Evolutionary conservation across 352 stramenopile genomes (phyloP).

Genomic region (Phytophthora capsici): DNA sequence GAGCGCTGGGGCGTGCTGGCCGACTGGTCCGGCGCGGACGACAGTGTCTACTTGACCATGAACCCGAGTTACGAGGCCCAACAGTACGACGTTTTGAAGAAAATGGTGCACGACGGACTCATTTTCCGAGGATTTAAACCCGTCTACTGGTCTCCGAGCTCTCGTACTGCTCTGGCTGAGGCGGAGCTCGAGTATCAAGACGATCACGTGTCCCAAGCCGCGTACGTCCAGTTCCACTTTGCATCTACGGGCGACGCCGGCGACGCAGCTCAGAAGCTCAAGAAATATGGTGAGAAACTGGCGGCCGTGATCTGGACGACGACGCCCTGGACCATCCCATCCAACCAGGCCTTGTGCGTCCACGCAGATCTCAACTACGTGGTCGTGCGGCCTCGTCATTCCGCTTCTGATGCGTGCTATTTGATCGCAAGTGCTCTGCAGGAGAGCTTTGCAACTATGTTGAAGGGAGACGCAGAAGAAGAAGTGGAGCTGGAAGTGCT

Average conservation of each 20-base stretch:
- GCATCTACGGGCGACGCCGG: slow-evolving; percentile 36
- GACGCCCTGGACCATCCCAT: slow-evolving; percentile 98
- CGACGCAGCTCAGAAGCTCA: slow-evolving; percentile 27
- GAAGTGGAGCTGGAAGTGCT: slow-evolving; percentile 53
- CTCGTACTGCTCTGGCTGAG: slow-evolving; percentile 97
- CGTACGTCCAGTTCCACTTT: slow-evolving; percentile 93
- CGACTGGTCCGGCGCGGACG: slow-evolving; percentile 75
- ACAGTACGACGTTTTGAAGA: slow-evolving; percentile 97
- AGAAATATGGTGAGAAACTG: slow-evolving; percentile 55
- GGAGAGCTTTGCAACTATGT: slow-evolving; percentile 45
- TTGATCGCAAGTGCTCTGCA: slow-evolving; percentile 69
- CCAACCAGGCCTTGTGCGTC: slow-evolving; percentile 98
- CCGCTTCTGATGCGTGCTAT: slow-evolving; percentile 48
- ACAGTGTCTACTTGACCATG: slow-evolving; percentile 94
- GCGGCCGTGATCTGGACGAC: slow-evolving; percentile 96
- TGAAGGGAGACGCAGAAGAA: slow-evolving; percentile 17
- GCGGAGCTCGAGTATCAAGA: slow-evolving; percentile 99
- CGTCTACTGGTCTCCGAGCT: slow-evolving; percentile 98
- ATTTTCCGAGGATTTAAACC: slow-evolving; percentile 98
- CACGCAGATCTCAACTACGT: slow-evolving; percentile 95
- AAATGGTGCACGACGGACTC: slow-evolving; percentile 96
- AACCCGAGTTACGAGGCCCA: slow-evolving; percentile 95
- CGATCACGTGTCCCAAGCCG: slow-evolving; percentile 95
- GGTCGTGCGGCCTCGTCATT: slow-evolving; percentile 66
- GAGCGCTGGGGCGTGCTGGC: slow-evolving; percentile 95